Evolutionary conservation across 2,329 filamentous ascomycete species (phyloP).

Genomic region (Paecilomyces formosus): DNA sequence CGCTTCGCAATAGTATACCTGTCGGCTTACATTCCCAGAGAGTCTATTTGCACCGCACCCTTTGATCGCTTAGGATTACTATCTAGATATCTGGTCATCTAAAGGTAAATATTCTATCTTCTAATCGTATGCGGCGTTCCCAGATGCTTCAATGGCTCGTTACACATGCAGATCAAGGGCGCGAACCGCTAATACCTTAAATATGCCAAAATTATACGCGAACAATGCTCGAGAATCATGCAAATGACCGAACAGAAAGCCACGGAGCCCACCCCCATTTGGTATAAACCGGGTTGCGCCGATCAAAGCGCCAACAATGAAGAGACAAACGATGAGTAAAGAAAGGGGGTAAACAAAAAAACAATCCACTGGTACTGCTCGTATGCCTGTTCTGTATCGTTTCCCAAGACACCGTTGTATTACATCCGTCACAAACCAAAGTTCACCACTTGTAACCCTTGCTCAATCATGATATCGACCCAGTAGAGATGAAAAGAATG

Average conservation of each 20-base stretch:
- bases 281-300: not conserved
- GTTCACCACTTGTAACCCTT: constrained; percentile 43
- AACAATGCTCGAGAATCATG: not conserved
- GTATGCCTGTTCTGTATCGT: constrained; percentile 3
- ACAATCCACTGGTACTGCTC: not conserved
- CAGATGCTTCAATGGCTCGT: not conserved
- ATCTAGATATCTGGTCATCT: not conserved
- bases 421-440: constrained; percentile 39
- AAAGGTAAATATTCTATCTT: not conserved
- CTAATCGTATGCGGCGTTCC: not conserved
- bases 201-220: not conserved
- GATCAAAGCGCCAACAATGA: not conserved
- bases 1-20: not conserved
- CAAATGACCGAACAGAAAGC: not conserved
- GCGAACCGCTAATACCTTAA: not conserved
- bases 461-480: constrained; percentile 40
- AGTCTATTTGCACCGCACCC: not conserved
- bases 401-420: not conserved
- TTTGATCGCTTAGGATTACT: not conserved
- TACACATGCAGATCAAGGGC: not conserved
- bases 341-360: not conserved
- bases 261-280: not conserved
- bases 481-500: constrained; percentile 43
- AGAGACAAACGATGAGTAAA: not conserved
- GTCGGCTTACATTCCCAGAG: not conserved